Evolutionary conservation across 73 alveolate species (phyloP).

Genomic region (Breviolum minutum): DNA sequence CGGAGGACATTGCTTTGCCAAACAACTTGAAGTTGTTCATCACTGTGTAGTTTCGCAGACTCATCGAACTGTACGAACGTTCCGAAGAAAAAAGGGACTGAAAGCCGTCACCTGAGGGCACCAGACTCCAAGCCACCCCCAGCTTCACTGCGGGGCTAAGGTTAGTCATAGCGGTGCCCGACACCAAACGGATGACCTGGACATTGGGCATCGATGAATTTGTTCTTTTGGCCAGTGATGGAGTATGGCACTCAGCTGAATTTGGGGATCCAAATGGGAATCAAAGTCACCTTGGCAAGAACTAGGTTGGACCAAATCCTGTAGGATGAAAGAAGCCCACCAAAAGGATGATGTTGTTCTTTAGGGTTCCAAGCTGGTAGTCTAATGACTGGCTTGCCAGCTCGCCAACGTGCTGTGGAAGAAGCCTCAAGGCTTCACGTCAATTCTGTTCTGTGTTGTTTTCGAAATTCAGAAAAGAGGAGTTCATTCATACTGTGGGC

Average conservation of each 20-base stretch:
- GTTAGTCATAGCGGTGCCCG: slow-evolving; percentile 83
- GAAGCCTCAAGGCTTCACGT: too few species aligned
- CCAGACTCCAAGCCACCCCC: not conserved
- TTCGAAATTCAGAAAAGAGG: too few species aligned
- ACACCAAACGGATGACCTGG: slow-evolving; percentile 38
- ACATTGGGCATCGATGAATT: slow-evolving; percentile 55
- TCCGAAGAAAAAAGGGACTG: not conserved
- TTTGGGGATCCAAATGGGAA: too few species aligned
- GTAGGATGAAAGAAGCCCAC: too few species aligned
- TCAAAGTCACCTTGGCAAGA: not conserved
- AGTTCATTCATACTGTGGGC: too few species aligned
- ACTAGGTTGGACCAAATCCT: too few species aligned
- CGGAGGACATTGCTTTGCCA: too few species aligned
- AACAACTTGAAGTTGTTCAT: too few species aligned
- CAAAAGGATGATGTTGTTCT: not conserved
- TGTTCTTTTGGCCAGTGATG: slow-evolving; percentile 81
- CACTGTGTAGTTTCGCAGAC: too few species aligned
- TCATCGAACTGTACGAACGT: too few species aligned
- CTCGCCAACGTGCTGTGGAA: too few species aligned
- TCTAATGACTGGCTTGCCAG: not conserved
- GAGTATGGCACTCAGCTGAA: slow-evolving; percentile 19
- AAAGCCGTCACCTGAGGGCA: not conserved
- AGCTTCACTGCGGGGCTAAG: not conserved
- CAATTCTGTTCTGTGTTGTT: too few species aligned
- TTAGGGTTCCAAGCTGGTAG: not conserved